phyloP scores from a whole-genome alignment of 2,329 filamentous ascomycete genomes.

The Sporothrix luriei region DNA sequence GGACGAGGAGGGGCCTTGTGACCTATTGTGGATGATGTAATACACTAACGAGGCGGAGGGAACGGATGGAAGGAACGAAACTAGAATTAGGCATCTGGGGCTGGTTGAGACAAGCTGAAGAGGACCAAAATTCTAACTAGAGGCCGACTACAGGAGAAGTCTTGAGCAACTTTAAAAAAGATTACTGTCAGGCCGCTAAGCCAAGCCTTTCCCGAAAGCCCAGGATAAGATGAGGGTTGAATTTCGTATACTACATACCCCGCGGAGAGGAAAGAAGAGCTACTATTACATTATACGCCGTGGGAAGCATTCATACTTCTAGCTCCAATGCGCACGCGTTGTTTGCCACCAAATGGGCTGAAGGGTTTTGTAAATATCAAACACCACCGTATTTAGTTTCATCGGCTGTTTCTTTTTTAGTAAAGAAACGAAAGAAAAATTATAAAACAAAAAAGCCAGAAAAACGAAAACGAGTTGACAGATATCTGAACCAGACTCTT shows the following conservation, averaged over 20 bases:
- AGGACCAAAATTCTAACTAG: neutral
- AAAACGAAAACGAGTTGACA: neutral
- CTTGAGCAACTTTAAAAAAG: too few species aligned
- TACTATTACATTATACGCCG: too few species aligned
- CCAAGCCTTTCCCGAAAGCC: neutral
- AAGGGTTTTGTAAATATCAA: too few species aligned
- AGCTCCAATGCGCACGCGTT: too few species aligned
- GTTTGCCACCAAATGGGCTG: too few species aligned
- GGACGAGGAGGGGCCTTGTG: slow-evolving; percentile 28
- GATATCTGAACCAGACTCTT: neutral
- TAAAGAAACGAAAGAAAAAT: neutral
- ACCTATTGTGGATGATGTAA: slow-evolving; percentile 32
- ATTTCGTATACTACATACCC: too few species aligned
- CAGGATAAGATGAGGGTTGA: neutral
- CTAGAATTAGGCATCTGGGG: slow-evolving; percentile 22
- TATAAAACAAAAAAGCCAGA: neutral
- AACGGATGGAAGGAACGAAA: neutral
- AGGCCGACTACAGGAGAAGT: neutral
- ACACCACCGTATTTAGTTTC: too few species aligned
- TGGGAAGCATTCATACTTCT: too few species aligned
- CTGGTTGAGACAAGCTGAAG: slow-evolving; percentile 17
- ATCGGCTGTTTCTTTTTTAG: too few species aligned
- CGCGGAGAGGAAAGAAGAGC: too few species aligned
- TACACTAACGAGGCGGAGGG: slow-evolving; percentile 8
- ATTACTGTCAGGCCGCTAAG: neutral